These are phyloP conservation scores for Candida xiaguanensis DNA, from an alignment of 805 yeast species.

Conservation along the genomic window DNA sequence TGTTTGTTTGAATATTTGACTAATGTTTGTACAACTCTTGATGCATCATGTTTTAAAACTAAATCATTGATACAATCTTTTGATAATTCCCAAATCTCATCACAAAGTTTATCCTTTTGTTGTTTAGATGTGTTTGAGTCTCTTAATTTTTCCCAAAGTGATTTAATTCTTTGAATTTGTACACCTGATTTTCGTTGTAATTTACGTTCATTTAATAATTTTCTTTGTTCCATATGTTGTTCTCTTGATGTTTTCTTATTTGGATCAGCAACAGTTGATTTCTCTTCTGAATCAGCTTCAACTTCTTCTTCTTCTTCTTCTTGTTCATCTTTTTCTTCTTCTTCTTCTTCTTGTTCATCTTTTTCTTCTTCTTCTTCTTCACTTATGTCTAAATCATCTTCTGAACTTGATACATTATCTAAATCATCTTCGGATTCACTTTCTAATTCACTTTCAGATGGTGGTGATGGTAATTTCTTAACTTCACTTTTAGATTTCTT, in stretches of 20 bases:
- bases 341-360: constrained; percentile 17
- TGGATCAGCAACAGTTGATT: constrained; percentile 28
- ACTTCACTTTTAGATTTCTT: constrained; percentile 27
- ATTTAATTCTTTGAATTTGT: constrained; percentile 80
- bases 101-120: constrained; percentile 70
- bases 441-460: constrained; percentile 9
- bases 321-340: constrained; percentile 18
- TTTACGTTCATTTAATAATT: constrained; percentile 76
- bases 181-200: constrained; percentile 82
- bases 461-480: constrained; percentile 22
- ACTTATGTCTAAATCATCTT: constrained; percentile 22
- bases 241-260: constrained; percentile 55
- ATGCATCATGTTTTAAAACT: constrained; percentile 93
- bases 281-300: constrained; percentile 20
- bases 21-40: constrained; percentile 91
- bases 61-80: constrained; percentile 76
- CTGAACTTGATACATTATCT: constrained; percentile 11
- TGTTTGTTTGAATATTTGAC: constrained; percentile 81
- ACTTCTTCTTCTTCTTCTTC: constrained; percentile 22
- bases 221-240: constrained; percentile 80
- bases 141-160: constrained; percentile 87
- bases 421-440: constrained; percentile 15
- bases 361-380: constrained; percentile 27
- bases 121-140: constrained; percentile 77
- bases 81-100: constrained; percentile 81